phyloP scores from a whole-genome alignment of 2,329 filamentous ascomycete genomes.

The Cercospora zeina region DNA sequence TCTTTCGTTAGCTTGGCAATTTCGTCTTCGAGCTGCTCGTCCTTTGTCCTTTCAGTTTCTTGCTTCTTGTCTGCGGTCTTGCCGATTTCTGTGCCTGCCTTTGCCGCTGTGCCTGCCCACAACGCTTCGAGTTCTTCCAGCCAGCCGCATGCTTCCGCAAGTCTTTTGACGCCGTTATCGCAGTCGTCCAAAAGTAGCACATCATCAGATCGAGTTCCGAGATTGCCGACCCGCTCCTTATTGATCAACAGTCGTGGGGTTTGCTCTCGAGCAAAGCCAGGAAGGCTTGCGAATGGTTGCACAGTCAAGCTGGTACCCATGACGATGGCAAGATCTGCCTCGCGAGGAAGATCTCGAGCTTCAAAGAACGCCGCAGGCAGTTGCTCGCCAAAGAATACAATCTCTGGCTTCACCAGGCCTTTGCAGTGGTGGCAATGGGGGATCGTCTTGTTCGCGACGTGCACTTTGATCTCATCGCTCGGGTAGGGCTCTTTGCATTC shows the following conservation, averaged over 20 bases:
- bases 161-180: constrained; percentile 73
- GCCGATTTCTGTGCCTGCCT: constrained; percentile 52
- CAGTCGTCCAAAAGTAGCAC: constrained; percentile 81
- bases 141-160: constrained; percentile 84
- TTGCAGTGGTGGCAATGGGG: constrained; percentile 70
- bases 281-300: constrained; percentile 83
- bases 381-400: constrained; percentile 87
- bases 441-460: constrained; percentile 66
- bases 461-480: constrained; percentile 69
- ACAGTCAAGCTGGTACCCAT: constrained; percentile 88
- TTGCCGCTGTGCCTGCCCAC: constrained; percentile 68
- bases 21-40: constrained; percentile 60
- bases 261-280: constrained; percentile 60
- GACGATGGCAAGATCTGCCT: constrained; percentile 76
- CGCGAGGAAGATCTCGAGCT: constrained; percentile 55
- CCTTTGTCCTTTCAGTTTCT: constrained; percentile 47
- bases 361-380: constrained; percentile 66
- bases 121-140: constrained; percentile 73
- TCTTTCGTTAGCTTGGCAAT: constrained; percentile 60
- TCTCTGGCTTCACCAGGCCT: constrained; percentile 87
- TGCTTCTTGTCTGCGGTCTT: constrained; percentile 15
- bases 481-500: constrained; percentile 76
- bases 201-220: constrained; percentile 79
- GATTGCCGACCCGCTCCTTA: constrained; percentile 73
- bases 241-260: constrained; percentile 85